Base-by-base conservation (phyloP, 805 yeast genomes). In the Candida namnaoensis region DNA sequence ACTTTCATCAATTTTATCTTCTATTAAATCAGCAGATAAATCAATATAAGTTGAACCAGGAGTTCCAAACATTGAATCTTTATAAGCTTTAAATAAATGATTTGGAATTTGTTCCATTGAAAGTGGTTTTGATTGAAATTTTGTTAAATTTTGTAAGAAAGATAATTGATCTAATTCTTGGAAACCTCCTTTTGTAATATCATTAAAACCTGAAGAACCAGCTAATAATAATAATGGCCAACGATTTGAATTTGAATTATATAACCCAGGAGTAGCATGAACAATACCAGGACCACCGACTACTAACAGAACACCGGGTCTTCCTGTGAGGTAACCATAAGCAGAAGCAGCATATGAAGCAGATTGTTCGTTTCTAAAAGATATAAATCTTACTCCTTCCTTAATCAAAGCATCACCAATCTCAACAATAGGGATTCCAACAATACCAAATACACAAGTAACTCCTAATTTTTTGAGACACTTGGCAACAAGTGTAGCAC, bases 241-340 rank as follows among this genome's bases (percentile, higher is more conserved):
- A 42, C 74, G 67, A 55, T 82, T 82, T 41, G 72, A 62, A 34
- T 64, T 67, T 7, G 88, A 72, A 50, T 82, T 82, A 51, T 75
- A 78, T 2, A 78, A 61, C 45, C 88, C 90, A 0, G 88, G 75
- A 36, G 78, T 50, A 0, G 85, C 80, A 47, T 82, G 87, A 8
- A 82, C 67, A 4, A 82, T 62, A 5, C 88, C 88, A 0, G 88
- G 88, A 0, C 88, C 88, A 30, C 90, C 88, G 5, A 82, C 88
- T 0, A 80, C 83, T 3, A 82, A 63, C 14, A 79, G 56, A 0
- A 82, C 83, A 15, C 84, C 88, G 0, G 88, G 88, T 44, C 57
- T 61, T 1, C 76, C 75, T 5, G 83, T 79, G 36, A 82, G 53
- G 47, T 76, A 82, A 0, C 88, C 88, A 54, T 82, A 80, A 0